Evolutionary conservation across 179 eudicot genomes (phyloP).

Genomic region (Beta macrorhiza): DNA sequence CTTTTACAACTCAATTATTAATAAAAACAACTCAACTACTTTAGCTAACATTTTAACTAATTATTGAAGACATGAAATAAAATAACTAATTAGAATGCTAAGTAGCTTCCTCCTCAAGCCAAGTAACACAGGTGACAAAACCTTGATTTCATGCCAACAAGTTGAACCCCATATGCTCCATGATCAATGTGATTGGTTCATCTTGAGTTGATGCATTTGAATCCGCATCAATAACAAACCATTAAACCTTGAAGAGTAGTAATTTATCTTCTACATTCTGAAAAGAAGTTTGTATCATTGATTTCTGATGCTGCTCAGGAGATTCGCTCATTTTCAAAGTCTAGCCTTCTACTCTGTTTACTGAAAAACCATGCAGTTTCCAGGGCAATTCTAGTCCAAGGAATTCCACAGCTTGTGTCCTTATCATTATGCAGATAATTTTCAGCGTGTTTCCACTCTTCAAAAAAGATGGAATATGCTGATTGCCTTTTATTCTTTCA

Average conservation of each 20-base stretch:
- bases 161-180: too few relatives aligned
- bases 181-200: too few relatives aligned
- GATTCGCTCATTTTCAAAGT: background rate
- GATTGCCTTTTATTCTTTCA: background rate
- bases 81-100: too few relatives aligned
- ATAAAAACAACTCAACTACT: too few relatives aligned
- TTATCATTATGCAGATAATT: background rate
- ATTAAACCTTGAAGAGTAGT: background rate
- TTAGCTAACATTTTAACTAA: too few relatives aligned
- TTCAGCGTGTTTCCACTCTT: background rate
- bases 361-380: too few relatives aligned
- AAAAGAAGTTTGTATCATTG: background rate
- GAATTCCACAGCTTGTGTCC: background rate
- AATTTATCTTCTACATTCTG: background rate
- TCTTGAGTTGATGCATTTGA: too few relatives aligned
- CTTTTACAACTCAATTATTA: too few relatives aligned
- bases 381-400: background rate
- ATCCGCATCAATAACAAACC: background rate
- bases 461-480: background rate
- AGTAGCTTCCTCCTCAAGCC: too few relatives aligned
- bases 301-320: background rate
- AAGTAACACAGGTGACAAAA: too few relatives aligned
- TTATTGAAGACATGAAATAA: too few relatives aligned
- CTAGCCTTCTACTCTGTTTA: background rate
- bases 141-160: too few relatives aligned